A percentile compares a stretch with the other conserved stretches of the same genome.
These are phyloP conservation scores for Sugiyamaella valdiviana DNA, from an alignment of 805 yeast genomes.

Conservation along the genomic window DNA sequence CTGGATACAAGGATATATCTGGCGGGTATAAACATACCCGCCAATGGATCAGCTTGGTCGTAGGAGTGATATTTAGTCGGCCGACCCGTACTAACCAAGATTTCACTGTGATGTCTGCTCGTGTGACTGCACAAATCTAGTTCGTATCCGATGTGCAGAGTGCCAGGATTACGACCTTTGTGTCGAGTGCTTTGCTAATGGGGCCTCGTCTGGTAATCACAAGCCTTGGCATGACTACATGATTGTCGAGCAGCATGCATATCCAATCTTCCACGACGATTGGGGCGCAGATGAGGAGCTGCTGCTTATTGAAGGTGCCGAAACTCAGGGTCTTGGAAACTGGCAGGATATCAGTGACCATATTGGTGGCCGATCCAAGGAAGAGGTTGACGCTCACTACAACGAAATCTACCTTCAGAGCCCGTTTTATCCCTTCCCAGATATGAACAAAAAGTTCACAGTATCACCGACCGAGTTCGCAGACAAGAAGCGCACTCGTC, in stretches of 20 bases:
- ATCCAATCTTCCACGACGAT: constrained; percentile 79
- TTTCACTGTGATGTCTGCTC: constrained; percentile 83
- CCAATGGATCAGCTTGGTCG: too few species aligned
- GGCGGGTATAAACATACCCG: not conserved
- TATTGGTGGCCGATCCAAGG: constrained; percentile 85
- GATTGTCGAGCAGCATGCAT: constrained; percentile 89
- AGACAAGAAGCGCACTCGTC: constrained; percentile 56
- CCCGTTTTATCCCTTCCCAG: constrained; percentile 80
- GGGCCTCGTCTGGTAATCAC: constrained; percentile 73
- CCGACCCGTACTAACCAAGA: constrained; percentile 12
- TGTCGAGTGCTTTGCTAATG: constrained; percentile 92
- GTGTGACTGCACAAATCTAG: constrained; percentile 90
- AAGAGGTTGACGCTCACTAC: constrained; percentile 86
- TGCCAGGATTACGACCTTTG: constrained; percentile 95
- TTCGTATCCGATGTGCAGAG: constrained; percentile 84
- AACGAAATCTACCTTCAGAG: constrained; percentile 62
- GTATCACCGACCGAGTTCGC: constrained; percentile 66
- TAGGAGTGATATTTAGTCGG: too few species aligned
- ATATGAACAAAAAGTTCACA: constrained; percentile 62
- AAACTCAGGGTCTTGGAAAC: constrained; percentile 85
- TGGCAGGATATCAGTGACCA: constrained; percentile 99
- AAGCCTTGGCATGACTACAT: constrained; percentile 91
- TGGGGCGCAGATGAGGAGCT: constrained; percentile 99
- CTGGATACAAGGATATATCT: not conserved
- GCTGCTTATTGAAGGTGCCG: constrained; percentile 82